Evolutionary conservation across 257 asterid species (phyloP), one percentile per base, ranked within the genome.

Genomic region (Solanum arcanum): DNA sequence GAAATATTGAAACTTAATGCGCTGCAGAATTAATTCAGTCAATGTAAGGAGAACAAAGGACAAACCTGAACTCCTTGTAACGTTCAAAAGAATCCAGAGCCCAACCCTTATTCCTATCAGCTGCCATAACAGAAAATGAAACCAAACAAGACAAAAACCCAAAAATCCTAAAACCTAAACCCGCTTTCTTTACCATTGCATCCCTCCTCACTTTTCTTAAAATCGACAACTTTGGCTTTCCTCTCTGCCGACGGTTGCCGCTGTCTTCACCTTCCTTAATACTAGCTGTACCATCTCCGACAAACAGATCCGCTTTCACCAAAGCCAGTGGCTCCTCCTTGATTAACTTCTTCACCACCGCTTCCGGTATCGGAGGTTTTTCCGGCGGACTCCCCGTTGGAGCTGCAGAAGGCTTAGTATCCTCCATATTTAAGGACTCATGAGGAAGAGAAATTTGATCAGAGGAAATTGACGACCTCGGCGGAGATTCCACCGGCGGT

Each of bases 31-130:
- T 49, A 78, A 68, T 23, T 52, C 33, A 66, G n/a, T 42, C 35
- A 42, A 44, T n/a, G 66, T 3, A 31, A 56, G 35, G 69, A 87
- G 42, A 86, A 80, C 33, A 49, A 81, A 21, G 11, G 44, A 18
- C 44, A 86, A 49, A 91, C 92, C 91, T 89, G 89, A 91, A 91
- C 84, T 91, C 92, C 88, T 85, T 91, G 92, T 94, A 95, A 21
- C 91, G 89, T 39, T 90, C 44, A 33, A 93, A 94, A 3, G 98
- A 94, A 90, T 94, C 98, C 49, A 92, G 86, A 39, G 98, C 94
- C 98, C 98, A 94, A 37, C 96, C 98, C 62, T 85, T 91, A 87
- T 91, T 90, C 88, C 93, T 90, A 90, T 95, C 93, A 74, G 97
- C 94, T 13, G 93, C 94, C 98, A 95, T 91, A 5, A 95, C 94